Percentiles rank a stretch among this genome's conserved stretches.
phyloP scores from a whole-genome alignment of 441 rosid genomes.

The Erodium moschatum region DNA sequence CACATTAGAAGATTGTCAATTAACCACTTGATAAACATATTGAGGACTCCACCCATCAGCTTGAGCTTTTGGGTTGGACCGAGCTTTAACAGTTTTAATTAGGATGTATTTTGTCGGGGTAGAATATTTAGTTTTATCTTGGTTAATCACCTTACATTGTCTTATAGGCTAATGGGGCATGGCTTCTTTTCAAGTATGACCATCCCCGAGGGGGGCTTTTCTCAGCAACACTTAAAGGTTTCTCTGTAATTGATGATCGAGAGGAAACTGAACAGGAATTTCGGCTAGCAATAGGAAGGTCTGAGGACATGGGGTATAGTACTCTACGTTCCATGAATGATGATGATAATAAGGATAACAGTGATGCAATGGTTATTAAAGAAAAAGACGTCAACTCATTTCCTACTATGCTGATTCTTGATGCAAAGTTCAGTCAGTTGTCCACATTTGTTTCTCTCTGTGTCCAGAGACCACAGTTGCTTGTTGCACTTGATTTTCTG shows the following conservation, averaged over 20 bases:
- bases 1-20: too few species aligned
- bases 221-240: conserved; percentile 77
- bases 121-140: not conserved
- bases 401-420: conserved; percentile 88
- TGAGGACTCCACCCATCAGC: too few species aligned
- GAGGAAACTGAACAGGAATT: conserved; percentile 77
- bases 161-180: conserved; percentile 61
- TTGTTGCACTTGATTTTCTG: conserved; percentile 95
- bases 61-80: too few species aligned
- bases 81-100: not conserved
- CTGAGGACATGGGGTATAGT: conserved; percentile 40
- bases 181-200: conserved; percentile 84
- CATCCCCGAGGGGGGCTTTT: conserved; percentile 61
- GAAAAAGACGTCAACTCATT: conserved; percentile 38
- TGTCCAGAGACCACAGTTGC: conserved; percentile 89
- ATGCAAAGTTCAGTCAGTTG: conserved; percentile 65
- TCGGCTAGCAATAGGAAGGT: conserved; percentile 75
- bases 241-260: conserved; percentile 83
- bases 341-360: conserved; percentile 26
- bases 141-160: conserved; percentile 17
- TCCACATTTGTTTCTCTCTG: conserved; percentile 53
- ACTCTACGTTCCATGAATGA: conserved; percentile 25
- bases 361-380: conserved; percentile 28
- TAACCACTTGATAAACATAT: too few species aligned
- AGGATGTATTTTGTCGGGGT: not conserved